These are phyloP conservation scores for Epichloe glyceriae DNA, from an alignment of 2,329 filamentous ascomycete genomes.

Conservation along the genomic window DNA sequence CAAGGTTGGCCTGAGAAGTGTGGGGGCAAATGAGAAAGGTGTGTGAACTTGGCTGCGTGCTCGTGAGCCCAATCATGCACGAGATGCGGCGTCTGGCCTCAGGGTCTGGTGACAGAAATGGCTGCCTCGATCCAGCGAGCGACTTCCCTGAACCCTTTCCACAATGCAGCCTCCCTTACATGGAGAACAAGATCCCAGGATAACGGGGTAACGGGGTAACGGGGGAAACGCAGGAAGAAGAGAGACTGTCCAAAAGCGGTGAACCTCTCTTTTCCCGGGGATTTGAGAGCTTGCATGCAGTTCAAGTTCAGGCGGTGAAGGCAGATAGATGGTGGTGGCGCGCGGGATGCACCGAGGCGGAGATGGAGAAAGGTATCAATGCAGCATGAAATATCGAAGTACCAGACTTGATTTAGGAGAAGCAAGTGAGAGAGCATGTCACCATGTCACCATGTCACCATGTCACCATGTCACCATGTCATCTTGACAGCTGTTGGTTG, in stretches of 20 bases:
- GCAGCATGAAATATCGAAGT: no score
- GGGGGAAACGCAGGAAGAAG: no score
- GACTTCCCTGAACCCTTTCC: not conserved
- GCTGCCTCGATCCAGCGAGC: not conserved
- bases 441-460: no score
- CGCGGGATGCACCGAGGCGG: not conserved
- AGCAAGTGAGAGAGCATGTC: no score
- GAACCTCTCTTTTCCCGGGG: not conserved
- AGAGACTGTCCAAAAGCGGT: no score
- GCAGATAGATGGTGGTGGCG: not conserved
- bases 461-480: no score
- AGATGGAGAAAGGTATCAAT: not conserved
- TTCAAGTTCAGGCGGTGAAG: not conserved
- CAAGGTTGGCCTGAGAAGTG: not conserved
- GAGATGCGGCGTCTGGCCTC: not conserved
- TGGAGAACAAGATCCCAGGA: no score
- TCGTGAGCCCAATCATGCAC: conserved; percentile 3
- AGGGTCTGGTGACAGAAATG: not conserved
- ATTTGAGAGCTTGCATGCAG: not conserved
- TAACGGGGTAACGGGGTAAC: no score
- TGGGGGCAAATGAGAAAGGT: not conserved
- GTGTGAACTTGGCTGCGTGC: not conserved
- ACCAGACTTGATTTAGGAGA: no score
- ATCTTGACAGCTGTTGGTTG: no score
- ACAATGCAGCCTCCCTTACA: not conserved